phyloP scores from a whole-genome alignment of 2,329 filamentous ascomycete genomes.

The Ilyonectria destructans region DNA sequence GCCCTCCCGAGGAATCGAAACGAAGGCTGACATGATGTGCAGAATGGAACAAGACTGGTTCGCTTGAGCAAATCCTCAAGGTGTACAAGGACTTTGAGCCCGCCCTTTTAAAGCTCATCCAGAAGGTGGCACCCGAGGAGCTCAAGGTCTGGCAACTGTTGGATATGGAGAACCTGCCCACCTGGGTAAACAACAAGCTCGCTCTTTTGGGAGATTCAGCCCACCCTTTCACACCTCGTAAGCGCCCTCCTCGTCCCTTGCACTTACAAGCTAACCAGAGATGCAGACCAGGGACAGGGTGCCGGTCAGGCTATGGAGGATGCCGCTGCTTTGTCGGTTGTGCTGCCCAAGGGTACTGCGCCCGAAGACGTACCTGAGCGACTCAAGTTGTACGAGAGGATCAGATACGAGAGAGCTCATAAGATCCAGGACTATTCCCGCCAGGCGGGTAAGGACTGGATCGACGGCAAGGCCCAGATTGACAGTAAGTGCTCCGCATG shows the following conservation, averaged over 20 bases:
- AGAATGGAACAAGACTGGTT: slow-evolving; percentile 56
- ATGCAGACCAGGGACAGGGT: slow-evolving; percentile 45
- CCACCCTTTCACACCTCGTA: slow-evolving; percentile 75
- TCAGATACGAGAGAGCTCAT: slow-evolving; percentile 71
- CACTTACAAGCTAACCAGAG: not conserved
- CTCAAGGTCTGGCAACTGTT: slow-evolving; percentile 73
- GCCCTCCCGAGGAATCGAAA: too few relatives aligned
- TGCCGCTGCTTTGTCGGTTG: slow-evolving; percentile 70
- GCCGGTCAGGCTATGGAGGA: slow-evolving; percentile 81
- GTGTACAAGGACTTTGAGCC: slow-evolving; percentile 61
- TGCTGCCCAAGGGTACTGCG: slow-evolving; percentile 66
- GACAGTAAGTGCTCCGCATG: slow-evolving; percentile 30
- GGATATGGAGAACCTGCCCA: slow-evolving; percentile 73
- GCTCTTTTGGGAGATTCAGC: slow-evolving; percentile 78
- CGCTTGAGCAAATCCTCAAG: slow-evolving; percentile 56
- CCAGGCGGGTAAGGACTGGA: slow-evolving; percentile 57
- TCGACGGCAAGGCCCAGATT: slow-evolving; percentile 33
- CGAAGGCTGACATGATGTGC: not conserved
- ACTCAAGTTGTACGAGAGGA: slow-evolving; percentile 72
- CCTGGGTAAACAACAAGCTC: slow-evolving; percentile 70
- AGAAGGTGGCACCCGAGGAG: slow-evolving; percentile 60
- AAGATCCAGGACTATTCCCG: slow-evolving; percentile 73
- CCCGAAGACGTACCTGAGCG: slow-evolving; percentile 67
- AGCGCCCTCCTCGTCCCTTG: not conserved
- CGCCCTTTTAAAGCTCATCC: slow-evolving; percentile 57